Conservation (phyloP, 148 eudicot species). For the Suaeda aralocaspica region DNA sequence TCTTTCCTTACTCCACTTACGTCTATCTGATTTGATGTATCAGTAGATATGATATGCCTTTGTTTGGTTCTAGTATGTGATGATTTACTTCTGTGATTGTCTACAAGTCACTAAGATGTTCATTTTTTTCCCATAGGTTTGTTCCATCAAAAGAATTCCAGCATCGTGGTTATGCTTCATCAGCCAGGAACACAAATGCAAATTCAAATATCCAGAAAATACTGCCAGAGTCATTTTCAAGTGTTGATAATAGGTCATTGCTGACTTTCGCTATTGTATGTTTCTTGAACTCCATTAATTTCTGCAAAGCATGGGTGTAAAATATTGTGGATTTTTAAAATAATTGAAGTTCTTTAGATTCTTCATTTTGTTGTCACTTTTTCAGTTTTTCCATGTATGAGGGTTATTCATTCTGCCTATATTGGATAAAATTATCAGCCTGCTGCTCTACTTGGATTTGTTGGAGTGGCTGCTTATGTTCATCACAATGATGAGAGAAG, state of each 20-base stretch:
- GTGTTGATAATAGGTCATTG: constrained; percentile 35
- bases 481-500: constrained; percentile 86
- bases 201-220: constrained; percentile 23
- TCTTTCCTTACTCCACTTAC: background rate
- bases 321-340: background rate
- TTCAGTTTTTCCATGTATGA: background rate
- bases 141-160: constrained; percentile 40
- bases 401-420: constrained; percentile 19
- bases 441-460: constrained; percentile 49
- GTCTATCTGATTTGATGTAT: background rate
- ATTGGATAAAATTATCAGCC: constrained; percentile 48
- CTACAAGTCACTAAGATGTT: background rate
- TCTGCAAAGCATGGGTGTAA: background rate
- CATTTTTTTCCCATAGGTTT: constrained; percentile 25
- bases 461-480: constrained; percentile 45
- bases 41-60: background rate
- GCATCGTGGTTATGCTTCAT: constrained; percentile 33
- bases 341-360: constrained; percentile 2
- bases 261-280: constrained; percentile 44
- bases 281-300: constrained; percentile 12
- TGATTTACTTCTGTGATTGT: background rate
- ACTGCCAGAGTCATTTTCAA: constrained; percentile 24
- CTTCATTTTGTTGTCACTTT: constrained; percentile 13
- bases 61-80: background rate
- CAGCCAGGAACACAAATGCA: constrained; percentile 27